Evolutionary conservation across 2,329 filamentous ascomycete species (phyloP).

Genomic region (Aspergillus niger): DNA sequence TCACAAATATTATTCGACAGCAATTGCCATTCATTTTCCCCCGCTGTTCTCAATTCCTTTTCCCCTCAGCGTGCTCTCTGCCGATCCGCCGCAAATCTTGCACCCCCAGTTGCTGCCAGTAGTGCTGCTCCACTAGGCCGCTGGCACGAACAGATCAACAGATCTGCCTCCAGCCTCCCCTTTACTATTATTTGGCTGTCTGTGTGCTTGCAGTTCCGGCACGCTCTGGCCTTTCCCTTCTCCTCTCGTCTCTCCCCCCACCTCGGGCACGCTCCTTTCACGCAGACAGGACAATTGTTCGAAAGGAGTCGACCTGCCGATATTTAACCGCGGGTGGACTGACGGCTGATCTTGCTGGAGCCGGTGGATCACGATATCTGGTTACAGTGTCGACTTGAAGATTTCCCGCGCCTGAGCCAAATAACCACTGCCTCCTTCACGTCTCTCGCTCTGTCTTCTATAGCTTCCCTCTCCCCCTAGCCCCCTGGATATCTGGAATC

Average conservation of each 20-base stretch:
- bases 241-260: not conserved
- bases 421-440: not conserved
- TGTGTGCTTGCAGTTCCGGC: conserved; percentile 10
- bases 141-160: not conserved
- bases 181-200: conserved; percentile 9
- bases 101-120: conserved; percentile 4
- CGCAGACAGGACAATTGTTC: conserved; percentile 3
- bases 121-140: conserved; percentile 10
- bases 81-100: conserved; percentile 15
- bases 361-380: not conserved
- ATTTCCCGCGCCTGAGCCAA: not conserved
- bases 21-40: not conserved
- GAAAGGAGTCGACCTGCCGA: not conserved
- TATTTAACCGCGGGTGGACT: conserved; percentile 2
- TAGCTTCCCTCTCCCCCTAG: too few species aligned
- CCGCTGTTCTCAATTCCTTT: not conserved
- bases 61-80: conserved; percentile 2
- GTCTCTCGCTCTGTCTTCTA: not conserved
- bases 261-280: not conserved
- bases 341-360: not conserved
- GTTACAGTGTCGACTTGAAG: not conserved
- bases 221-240: conserved; percentile 6
- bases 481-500: not conserved
- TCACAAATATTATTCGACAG: not conserved
- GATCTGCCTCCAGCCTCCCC: conserved; percentile 3